Percentiles rank a stretch among this genome's conserved stretches.
Conservation (phyloP, 129 eudicot species). For the Ambrosia artemisiifolia region DNA sequence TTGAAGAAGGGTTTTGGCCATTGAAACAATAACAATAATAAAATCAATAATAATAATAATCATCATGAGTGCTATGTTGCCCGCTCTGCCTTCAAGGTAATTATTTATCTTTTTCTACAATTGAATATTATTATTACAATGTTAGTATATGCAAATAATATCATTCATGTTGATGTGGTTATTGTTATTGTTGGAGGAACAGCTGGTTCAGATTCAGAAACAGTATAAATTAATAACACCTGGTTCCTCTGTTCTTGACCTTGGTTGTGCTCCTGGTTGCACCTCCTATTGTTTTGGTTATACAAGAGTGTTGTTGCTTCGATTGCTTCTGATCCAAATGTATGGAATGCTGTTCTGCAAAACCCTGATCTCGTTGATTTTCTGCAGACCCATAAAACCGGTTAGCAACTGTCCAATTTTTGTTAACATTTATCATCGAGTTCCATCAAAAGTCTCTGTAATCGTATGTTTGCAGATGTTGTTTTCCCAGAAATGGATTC, state of each 20-base stretch:
- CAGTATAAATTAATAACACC: slow-evolving; percentile 72
- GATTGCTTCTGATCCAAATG: slow-evolving; percentile 81
- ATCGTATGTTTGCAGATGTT: slow-evolving; percentile 15
- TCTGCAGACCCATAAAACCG: slow-evolving; percentile 46
- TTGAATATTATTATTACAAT: neutral
- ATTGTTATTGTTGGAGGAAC: slow-evolving; percentile 28
- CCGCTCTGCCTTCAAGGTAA: slow-evolving; percentile 94
- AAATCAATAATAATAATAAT: neutral
- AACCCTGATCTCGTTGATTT: slow-evolving; percentile 58
- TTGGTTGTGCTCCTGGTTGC: slow-evolving; percentile 99
- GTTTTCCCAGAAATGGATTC: slow-evolving; percentile 13
- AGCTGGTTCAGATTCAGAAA: slow-evolving; percentile 91
- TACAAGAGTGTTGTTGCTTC: slow-evolving; percentile 81
- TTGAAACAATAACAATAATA: neutral
- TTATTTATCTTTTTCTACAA: neutral
- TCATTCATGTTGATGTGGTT: neutral
- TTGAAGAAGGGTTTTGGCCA: slow-evolving; percentile 16
- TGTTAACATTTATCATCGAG: neutral
- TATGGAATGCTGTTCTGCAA: slow-evolving; percentile 76
- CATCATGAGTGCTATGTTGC: slow-evolving; percentile 78
- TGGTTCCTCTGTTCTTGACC: slow-evolving; percentile 87
- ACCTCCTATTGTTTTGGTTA: slow-evolving; percentile 12
- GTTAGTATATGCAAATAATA: neutral
- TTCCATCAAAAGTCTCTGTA: neutral
- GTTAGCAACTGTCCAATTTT: slow-evolving; percentile 34